Evolutionary conservation across 805 yeast species (phyloP), one percentile per base, ranked within the genome.

Genomic region (Hanseniaspora hatyaiensis): DNA sequence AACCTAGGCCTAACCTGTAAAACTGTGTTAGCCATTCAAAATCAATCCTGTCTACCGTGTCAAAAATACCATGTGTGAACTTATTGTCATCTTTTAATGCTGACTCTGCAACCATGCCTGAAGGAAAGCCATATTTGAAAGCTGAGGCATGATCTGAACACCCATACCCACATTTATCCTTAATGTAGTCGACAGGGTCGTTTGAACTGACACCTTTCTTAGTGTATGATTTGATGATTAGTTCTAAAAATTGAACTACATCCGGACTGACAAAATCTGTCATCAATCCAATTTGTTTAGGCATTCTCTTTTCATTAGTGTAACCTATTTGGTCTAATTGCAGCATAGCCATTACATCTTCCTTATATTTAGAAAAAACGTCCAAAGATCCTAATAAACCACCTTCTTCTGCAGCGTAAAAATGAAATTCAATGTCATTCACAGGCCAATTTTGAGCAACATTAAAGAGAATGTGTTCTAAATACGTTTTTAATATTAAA

Each of bases 311-410:
- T 72, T 80, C 24, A 53, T 69, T 67, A 2, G 80, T 73, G 58
- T 70, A 85, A 0, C 95, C 96, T 2, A 95, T 82, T 95, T 88
- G 88, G 61, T 89, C 98, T 61, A 86, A 94, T 64, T 89, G 96
- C 33, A 89, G 67, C 92, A 87, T 81, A 4, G 88, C 87, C 65
- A 15, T 59, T 55, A 9, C 50, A 34, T 5, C 3, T 15, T 22
- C 15, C 26, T 24, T 40, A 12, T 29, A 34, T 1, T 13, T n/a
- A 8, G 73, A 63, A 61, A 83, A 84, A 9, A 89, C 74, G 52
- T 83, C 95, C 53, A 77, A 71, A 4, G 95, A 85, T 1, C 97
- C 97, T 46, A 84, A 67, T 49, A 85, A 66, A 0, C 96, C 96
- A 51, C 85, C 87, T 69, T 89, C 97, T 66, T 89, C 97, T 1